A percentile compares a stretch with the other conserved stretches of the same genome.
Evolutionary conservation across 1,139 yeast genomes (phyloP).

Genomic region (Pneumocystis wakefieldiae): DNA sequence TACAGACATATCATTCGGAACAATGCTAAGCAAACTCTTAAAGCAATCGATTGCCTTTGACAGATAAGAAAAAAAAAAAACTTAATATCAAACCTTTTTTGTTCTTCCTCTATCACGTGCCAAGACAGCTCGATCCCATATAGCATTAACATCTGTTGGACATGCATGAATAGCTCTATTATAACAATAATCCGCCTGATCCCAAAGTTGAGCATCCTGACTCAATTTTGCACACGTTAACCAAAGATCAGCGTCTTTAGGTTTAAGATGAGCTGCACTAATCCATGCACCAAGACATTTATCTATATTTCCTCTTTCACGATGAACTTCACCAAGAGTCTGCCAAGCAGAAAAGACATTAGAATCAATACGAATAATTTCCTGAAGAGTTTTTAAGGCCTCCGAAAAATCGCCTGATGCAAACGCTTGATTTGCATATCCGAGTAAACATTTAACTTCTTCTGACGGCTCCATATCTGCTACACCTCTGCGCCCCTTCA

Average conservation of each 20-base stretch:
- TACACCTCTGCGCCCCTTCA: slow-evolving; percentile 8
- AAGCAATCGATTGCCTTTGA: slow-evolving; percentile 45
- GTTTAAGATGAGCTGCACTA: slow-evolving; percentile 67
- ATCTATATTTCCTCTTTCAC: slow-evolving; percentile 47
- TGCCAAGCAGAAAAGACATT: slow-evolving; percentile 71
- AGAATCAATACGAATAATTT: slow-evolving; percentile 64
- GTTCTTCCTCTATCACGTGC: slow-evolving; percentile 19
- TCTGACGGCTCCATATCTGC: slow-evolving; percentile 36
- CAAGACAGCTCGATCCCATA: slow-evolving; percentile 23
- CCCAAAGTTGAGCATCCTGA: slow-evolving; percentile 49
- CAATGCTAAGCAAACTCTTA: slow-evolving; percentile 32
- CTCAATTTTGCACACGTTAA: slow-evolving; percentile 66
- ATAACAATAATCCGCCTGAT: slow-evolving; percentile 76
- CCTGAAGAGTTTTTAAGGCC: slow-evolving; percentile 53
- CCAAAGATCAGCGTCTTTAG: slow-evolving; percentile 73
- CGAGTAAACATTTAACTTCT: slow-evolving; percentile 48
- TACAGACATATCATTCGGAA: slow-evolving; percentile 49
- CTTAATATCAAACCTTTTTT: slow-evolving; percentile 14
- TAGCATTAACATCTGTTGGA: slow-evolving; percentile 37
- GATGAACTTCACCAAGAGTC: slow-evolving; percentile 70
- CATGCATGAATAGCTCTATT: slow-evolving; percentile 54
- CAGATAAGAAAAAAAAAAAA: neutral
- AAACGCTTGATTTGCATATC: slow-evolving; percentile 68
- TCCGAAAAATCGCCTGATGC: slow-evolving; percentile 47
- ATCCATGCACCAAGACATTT: slow-evolving; percentile 74